phyloP scores from a whole-genome alignment of 176 grass and related monocot species.

The Oryza longistaminata region DNA sequence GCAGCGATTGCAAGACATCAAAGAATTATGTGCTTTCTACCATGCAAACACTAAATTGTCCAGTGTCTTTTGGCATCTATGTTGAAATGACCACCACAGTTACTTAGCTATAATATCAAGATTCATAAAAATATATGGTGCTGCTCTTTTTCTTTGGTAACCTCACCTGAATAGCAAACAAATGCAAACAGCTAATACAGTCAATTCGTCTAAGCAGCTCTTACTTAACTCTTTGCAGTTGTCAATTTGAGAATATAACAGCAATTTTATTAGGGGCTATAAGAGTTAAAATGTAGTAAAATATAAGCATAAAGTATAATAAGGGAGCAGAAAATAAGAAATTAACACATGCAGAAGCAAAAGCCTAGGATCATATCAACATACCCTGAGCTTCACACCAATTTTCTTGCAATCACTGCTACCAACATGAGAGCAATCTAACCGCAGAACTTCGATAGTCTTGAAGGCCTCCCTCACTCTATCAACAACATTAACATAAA shows the following conservation, averaged over 20 bases:
- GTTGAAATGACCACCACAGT: too few species aligned
- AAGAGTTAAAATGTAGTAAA: background rate
- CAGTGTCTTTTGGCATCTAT: too few species aligned
- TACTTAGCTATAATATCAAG: too few species aligned
- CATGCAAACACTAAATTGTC: background rate
- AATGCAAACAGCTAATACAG: background rate
- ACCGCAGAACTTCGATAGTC: constrained; percentile 51
- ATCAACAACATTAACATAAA: constrained; percentile 78
- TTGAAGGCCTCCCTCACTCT: constrained; percentile 70
- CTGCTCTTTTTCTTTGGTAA: too few species aligned
- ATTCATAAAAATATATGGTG: too few species aligned
- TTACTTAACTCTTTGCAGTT: too few species aligned
- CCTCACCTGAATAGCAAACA: too few species aligned
- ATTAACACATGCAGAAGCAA: background rate
- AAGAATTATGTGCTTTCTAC: background rate
- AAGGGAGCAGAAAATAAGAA: background rate
- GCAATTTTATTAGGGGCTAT: background rate
- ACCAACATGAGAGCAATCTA: constrained; percentile 61
- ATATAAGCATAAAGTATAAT: background rate
- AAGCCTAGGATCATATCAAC: constrained; percentile 19
- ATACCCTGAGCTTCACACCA: constrained; percentile 73
- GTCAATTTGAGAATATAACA: too few species aligned
- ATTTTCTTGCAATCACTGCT: constrained; percentile 82
- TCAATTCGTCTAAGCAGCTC: background rate
- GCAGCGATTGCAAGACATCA: background rate